A percentile compares a stretch with the other conserved stretches of the same genome.
Conservation (phyloP, 495 filamentous ascomycete species). For the Neurospora africana region DNA sequence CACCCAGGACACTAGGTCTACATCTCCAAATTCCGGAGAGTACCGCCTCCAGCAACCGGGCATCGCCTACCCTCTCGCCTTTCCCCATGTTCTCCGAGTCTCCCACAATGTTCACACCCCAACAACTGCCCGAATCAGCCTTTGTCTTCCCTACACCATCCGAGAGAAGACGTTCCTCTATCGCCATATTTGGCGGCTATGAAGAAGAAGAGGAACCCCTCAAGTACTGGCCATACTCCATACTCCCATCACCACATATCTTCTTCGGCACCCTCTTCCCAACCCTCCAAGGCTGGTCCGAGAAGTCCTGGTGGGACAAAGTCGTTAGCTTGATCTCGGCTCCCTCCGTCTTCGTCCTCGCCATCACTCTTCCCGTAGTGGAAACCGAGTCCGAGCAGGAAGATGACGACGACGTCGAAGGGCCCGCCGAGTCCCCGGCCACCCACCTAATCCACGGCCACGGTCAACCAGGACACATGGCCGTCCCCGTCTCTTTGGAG, state of each 20-base stretch:
- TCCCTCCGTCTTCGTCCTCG: slow-evolving; percentile 82
- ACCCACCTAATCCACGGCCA: neutral
- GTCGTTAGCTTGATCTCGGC: slow-evolving; percentile 67
- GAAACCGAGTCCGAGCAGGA: slow-evolving; percentile 47
- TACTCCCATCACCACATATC: slow-evolving; percentile 60
- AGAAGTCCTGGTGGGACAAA: slow-evolving; percentile 69
- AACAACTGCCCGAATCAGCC: slow-evolving; percentile 17
- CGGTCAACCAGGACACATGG: slow-evolving; percentile 16
- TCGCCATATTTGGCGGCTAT: slow-evolving; percentile 33
- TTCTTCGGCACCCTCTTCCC: slow-evolving; percentile 74
- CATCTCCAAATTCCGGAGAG: slow-evolving; percentile 19
- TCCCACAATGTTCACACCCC: slow-evolving; percentile 34
- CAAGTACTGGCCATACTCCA: slow-evolving; percentile 63
- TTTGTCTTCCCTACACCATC: slow-evolving; percentile 19
- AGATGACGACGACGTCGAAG: slow-evolving; percentile 31
- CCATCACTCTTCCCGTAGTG: slow-evolving; percentile 86
- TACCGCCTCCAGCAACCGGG: slow-evolving; percentile 43
- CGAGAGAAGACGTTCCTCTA: slow-evolving; percentile 16
- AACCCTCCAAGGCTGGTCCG: slow-evolving; percentile 67
- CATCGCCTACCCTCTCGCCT: slow-evolving; percentile 28
- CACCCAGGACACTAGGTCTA: slow-evolving; percentile 1
- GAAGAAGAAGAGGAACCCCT: slow-evolving; percentile 33
- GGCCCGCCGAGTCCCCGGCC: slow-evolving; percentile 12
- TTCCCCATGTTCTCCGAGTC: slow-evolving; percentile 36
- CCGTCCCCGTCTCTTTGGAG: slow-evolving; percentile 23